Evolutionary conservation across 225 moss, liverwort and hornwort species (phyloP).

Genomic region (Pseudoscleropodium purum): DNA sequence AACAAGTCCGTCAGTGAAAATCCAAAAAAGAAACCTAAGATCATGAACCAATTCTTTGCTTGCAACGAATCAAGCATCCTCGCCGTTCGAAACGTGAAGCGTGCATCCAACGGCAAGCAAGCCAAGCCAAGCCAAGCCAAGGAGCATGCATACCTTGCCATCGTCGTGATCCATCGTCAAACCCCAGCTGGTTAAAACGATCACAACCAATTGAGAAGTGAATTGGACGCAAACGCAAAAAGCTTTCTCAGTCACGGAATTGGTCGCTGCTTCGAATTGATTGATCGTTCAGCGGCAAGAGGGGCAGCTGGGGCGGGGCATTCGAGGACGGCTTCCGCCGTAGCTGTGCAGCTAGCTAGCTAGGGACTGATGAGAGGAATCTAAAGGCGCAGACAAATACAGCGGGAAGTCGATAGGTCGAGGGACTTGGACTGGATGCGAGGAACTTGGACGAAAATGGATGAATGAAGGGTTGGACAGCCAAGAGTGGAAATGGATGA

Average conservation of each 20-base stretch:
- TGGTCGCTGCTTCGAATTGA: neutral
- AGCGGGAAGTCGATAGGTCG: neutral
- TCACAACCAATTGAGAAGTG: neutral
- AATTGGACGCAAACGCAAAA: neutral
- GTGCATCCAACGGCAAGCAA: slow-evolving; percentile 3
- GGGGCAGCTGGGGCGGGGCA: neutral
- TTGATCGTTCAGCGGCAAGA: neutral
- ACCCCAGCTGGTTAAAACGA: neutral
- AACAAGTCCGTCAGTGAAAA: neutral
- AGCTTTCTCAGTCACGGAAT: neutral
- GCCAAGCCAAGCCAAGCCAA: neutral
- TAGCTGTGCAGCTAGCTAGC: neutral
- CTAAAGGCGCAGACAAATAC: neutral
- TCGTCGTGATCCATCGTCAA: slow-evolving; percentile 13
- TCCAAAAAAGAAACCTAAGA: neutral
- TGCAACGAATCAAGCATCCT: neutral
- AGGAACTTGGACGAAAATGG: neutral
- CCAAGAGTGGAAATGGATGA: neutral
- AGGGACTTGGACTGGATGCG: neutral
- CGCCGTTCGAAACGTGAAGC: neutral
- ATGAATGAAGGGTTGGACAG: neutral
- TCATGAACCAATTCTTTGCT: neutral
- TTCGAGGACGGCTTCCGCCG: neutral
- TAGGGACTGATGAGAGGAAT: neutral
- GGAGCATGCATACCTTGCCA: neutral